These are phyloP conservation scores for Inga laurina DNA, from an alignment of 306 rosid species.

Conservation along the genomic window DNA sequence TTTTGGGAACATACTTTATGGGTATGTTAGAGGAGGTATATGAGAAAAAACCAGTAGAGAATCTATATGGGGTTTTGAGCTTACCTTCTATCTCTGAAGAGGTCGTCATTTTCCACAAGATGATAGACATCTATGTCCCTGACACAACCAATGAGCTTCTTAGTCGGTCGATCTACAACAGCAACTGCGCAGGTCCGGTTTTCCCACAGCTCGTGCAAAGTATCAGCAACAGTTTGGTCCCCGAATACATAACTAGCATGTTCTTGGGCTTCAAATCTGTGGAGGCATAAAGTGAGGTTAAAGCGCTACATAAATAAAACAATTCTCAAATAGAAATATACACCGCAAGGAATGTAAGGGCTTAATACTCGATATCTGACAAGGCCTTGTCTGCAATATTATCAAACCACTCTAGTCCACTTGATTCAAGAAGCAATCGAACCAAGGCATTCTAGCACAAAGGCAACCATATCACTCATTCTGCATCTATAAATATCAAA, in stretches of 20 bases:
- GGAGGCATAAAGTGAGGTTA: slow-evolving; percentile 17
- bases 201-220: slow-evolving; percentile 48
- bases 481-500: background rate
- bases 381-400: slow-evolving; percentile 51
- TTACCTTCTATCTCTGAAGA: slow-evolving; percentile 47
- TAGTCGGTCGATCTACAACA: slow-evolving; percentile 43
- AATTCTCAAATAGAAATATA: background rate
- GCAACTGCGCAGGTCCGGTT: slow-evolving; percentile 48
- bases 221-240: slow-evolving; percentile 61
- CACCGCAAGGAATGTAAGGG: background rate
- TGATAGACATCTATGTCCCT: slow-evolving; percentile 51
- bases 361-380: slow-evolving; percentile 53
- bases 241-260: slow-evolving; percentile 49
- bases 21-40: background rate
- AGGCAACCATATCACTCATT: slow-evolving; percentile 20
- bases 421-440: slow-evolving; percentile 63
- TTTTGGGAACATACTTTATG: background rate
- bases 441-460: slow-evolving; percentile 56
- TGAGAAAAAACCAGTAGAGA: background rate
- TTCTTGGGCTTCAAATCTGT: slow-evolving; percentile 58
- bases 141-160: slow-evolving; percentile 60
- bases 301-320: slow-evolving; percentile 1
- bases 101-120: slow-evolving; percentile 45
- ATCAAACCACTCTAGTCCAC: slow-evolving; percentile 67
- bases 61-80: slow-evolving; percentile 19